Evolutionary conservation across 2,329 filamentous ascomycete genomes (phyloP).

Genomic region (Ploettnerulaceae sp.): DNA sequence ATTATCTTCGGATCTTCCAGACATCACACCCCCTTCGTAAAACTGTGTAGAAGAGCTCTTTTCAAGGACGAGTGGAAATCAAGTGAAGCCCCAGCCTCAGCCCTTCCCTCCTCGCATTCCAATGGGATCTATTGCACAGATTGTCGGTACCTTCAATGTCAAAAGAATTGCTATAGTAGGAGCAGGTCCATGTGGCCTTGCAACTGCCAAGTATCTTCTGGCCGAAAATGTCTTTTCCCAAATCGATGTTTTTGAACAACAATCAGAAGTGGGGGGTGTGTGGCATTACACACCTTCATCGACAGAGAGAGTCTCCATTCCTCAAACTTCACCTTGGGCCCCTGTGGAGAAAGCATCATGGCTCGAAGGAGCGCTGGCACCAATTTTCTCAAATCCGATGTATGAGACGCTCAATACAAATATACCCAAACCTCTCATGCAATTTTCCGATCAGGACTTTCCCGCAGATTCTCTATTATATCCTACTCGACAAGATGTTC

Average conservation of each 20-base stretch:
- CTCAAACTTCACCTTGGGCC: conserved; percentile 62
- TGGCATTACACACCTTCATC: conserved; percentile 68
- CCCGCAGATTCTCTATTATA: conserved; percentile 63
- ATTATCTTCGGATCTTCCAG: too few relatives aligned
- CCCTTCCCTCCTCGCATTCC: background rate
- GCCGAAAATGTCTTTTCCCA: conserved; percentile 65
- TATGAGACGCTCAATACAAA: conserved; percentile 84
- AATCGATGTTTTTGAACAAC: conserved; percentile 79
- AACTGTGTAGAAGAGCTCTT: too few relatives aligned
- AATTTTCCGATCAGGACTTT: conserved; percentile 67
- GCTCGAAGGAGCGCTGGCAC: conserved; percentile 31
- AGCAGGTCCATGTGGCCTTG: conserved; percentile 74
- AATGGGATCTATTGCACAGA: conserved; percentile 26
- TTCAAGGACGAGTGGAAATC: background rate
- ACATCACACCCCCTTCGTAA: too few relatives aligned
- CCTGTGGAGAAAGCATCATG: conserved; percentile 60
- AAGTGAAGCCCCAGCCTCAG: conserved; percentile 8
- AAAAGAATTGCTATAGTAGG: conserved; percentile 72
- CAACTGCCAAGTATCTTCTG: conserved; percentile 73
- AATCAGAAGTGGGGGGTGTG: conserved; percentile 69
- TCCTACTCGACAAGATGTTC: conserved; percentile 65
- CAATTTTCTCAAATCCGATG: conserved; percentile 74
- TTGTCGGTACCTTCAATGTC: conserved; percentile 36
- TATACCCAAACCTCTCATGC: conserved; percentile 77
- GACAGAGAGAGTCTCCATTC: conserved; percentile 49